Evolutionary conservation across 139 green algal species (phyloP).

Genomic region (Auxenochlorella pyrenoidosa): DNA sequence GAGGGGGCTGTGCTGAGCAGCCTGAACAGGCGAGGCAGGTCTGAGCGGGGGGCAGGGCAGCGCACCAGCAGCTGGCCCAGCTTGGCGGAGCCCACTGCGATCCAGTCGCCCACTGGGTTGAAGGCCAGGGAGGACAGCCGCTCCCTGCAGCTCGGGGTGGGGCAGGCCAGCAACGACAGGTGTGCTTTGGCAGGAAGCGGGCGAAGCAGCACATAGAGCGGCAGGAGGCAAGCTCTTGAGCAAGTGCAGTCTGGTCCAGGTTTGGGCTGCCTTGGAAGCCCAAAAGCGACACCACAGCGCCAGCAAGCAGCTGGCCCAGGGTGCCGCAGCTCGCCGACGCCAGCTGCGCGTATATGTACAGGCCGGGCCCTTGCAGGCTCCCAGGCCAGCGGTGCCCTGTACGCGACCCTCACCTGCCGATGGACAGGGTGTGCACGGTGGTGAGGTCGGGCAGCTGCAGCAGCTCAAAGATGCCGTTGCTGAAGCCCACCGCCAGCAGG

Average conservation of each 20-base stretch:
- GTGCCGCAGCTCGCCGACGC: no score
- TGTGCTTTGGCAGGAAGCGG: not conserved
- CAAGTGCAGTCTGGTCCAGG: no score
- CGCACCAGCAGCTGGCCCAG: conserved; percentile 94
- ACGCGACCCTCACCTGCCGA: conserved; percentile 42
- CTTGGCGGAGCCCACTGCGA: conserved; percentile 79
- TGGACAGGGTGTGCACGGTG: conserved; percentile 66
- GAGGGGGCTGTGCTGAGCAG: no score
- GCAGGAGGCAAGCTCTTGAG: no score
- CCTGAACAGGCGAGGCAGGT: no score
- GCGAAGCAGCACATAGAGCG: no score
- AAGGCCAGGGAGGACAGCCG: conserved; percentile 79
- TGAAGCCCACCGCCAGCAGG: conserved; percentile 84
- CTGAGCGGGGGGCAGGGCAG: no score
- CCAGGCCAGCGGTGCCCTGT: not conserved
- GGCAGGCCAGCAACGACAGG: not conserved
- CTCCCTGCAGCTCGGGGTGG: conserved; percentile 54
- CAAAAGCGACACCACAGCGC: not conserved
- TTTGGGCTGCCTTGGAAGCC: no score
- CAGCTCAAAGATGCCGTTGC: conserved; percentile 91
- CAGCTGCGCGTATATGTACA: no score
- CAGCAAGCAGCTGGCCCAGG: not conserved
- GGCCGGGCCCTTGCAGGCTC: no score
- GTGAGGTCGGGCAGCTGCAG: conserved; percentile 87
- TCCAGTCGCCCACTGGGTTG: conserved; percentile 89